A percentile compares a stretch with the other conserved stretches of the same genome.
Evolutionary conservation across 2,329 filamentous ascomycete genomes (phyloP).

Genomic region (Hymenoscyphus repandus): DNA sequence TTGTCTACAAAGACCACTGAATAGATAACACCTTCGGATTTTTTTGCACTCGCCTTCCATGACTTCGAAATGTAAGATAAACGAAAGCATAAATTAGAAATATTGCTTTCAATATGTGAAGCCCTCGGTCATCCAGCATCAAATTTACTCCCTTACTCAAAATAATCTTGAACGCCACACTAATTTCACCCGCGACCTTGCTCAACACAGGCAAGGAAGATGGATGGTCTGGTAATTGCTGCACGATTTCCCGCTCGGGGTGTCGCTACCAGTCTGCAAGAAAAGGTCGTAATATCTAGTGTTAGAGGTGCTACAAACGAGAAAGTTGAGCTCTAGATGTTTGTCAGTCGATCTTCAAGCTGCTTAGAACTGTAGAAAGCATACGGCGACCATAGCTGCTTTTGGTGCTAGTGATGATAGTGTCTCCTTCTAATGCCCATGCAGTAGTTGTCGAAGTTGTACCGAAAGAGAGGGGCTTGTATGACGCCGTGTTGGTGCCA

Average conservation of each 20-base stretch:
- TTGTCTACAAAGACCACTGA: no score
- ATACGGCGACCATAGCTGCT: constrained; percentile 40
- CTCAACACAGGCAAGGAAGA: constrained; percentile 33
- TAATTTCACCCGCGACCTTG: neutral
- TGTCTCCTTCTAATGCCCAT: constrained; percentile 45
- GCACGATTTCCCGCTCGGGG: constrained; percentile 43
- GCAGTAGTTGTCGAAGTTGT: constrained; percentile 38
- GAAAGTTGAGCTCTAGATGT: constrained; percentile 43
- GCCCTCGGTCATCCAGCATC: no score
- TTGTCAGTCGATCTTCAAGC: neutral
- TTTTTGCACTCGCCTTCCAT: no score
- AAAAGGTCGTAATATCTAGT: constrained; percentile 44
- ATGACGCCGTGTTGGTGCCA: constrained; percentile 40
- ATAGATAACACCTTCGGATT: no score
- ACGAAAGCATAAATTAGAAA: no score
- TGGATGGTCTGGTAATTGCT: constrained; percentile 52
- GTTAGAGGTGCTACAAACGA: constrained; percentile 40
- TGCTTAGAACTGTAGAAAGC: constrained; percentile 4
- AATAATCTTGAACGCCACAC: no score
- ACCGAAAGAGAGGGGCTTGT: constrained; percentile 46
- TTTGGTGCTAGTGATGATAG: constrained; percentile 41
- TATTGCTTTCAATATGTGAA: no score
- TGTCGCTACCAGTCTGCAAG: constrained; percentile 46
- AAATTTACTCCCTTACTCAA: no score
- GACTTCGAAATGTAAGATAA: no score